Conservation (phyloP, 495 filamentous ascomycete species). For the Aspergillus carlsbadensis region DNA sequence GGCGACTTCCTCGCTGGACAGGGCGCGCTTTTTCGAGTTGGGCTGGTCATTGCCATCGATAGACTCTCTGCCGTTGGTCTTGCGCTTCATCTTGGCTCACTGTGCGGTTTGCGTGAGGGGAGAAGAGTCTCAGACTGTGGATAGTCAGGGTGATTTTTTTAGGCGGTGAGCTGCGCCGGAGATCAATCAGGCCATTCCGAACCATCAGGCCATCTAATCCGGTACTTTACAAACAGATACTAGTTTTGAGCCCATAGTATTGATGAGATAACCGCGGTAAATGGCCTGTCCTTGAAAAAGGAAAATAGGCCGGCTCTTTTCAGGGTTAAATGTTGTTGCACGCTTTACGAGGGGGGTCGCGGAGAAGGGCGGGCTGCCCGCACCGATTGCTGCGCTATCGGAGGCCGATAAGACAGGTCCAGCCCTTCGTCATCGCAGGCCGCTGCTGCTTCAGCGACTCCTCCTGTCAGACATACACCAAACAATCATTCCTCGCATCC, state of each 20-base stretch:
- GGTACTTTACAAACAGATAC: neutral
- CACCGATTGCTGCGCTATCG: neutral
- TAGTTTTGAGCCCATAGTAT: neutral
- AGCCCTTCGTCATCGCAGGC: conserved; percentile 1
- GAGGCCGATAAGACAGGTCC: conserved; percentile 1
- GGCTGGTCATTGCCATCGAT: conserved; percentile 41
- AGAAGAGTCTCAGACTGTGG: neutral
- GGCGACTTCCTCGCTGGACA: conserved; percentile 46
- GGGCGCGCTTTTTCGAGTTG: conserved; percentile 51
- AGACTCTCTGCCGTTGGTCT: conserved; percentile 39
- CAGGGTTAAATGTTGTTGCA: too few relatives aligned
- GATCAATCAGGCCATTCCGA: conserved; percentile 18
- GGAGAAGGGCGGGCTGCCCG: neutral
- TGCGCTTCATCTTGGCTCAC: conserved; percentile 53
- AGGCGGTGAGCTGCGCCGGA: conserved; percentile 23
- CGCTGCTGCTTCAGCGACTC: neutral
- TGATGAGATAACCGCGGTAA: neutral
- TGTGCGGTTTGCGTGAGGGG: neutral
- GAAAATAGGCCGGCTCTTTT: too few relatives aligned
- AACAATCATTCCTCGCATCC: too few relatives aligned
- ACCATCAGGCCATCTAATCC: conserved; percentile 20
- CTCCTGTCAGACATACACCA: neutral
- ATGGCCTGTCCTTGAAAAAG: too few relatives aligned
- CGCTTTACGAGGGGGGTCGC: neutral
- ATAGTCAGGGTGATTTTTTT: conserved; percentile 4